A percentile compares a stretch with the other conserved stretches of the same genome.
Evolutionary conservation across 768 basidiomycete genomes (phyloP).

Genomic region (Hebeloma cylindrosporum): DNA sequence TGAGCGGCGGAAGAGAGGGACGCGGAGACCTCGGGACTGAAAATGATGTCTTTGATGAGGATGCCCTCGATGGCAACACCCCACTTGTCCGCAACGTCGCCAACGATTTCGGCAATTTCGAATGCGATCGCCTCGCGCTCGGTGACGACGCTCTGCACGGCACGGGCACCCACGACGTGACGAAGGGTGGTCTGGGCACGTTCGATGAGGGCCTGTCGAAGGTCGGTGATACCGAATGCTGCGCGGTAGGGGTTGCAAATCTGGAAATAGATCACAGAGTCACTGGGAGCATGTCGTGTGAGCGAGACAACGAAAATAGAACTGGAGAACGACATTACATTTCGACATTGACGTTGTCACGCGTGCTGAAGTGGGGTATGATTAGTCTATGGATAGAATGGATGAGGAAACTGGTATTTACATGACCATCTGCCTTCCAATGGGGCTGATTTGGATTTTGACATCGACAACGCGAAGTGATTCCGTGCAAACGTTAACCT

Average conservation of each 20-base stretch:
- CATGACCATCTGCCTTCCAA: constrained; percentile 88
- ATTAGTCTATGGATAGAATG: constrained; percentile 11
- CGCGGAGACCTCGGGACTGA: constrained; percentile 85
- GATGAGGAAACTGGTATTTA: constrained; percentile 25
- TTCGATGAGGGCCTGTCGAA: constrained; percentile 81
- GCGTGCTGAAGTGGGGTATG: constrained; percentile 48
- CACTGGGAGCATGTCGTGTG: constrained; percentile 42
- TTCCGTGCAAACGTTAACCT: constrained; percentile 95
- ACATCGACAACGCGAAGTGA: constrained; percentile 85
- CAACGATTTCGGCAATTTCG: constrained; percentile 96
- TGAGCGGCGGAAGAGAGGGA: constrained; percentile 94
- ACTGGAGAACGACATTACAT: constrained; percentile 51
- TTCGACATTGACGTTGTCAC: constrained; percentile 95
- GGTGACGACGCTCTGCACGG: constrained; percentile 94
- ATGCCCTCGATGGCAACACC: constrained; percentile 96
- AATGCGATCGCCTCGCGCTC: constrained; percentile 96
- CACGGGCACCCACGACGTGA: constrained; percentile 94
- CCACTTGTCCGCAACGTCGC: constrained; percentile 92
- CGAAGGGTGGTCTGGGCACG: constrained; percentile 93
- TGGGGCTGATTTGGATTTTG: constrained; percentile 91
- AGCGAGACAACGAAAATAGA: constrained; percentile 9
- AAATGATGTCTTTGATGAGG: constrained; percentile 93
- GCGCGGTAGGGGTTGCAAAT: constrained; percentile 90
- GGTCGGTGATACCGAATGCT: constrained; percentile 89
- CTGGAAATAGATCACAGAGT: constrained; percentile 93